Percentiles rank a stretch among this genome's conserved stretches.
phyloP scores from a whole-genome alignment of 2,329 filamentous ascomycete species.

The Ophiostoma novo-ulmi region DNA sequence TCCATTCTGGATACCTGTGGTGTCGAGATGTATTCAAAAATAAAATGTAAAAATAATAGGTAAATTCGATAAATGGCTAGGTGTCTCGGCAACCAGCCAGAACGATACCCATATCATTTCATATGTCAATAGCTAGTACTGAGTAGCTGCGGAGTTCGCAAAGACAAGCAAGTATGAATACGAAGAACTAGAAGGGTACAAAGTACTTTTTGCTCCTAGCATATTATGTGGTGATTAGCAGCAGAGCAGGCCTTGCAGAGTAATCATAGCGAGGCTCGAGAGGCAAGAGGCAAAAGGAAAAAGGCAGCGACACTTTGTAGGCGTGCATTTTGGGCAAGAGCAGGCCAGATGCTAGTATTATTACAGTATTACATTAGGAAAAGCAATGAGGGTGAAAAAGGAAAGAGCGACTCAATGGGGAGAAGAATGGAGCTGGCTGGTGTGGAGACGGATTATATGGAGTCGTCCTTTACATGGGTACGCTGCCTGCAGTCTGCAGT shows the following conservation, averaged over 20 bases:
- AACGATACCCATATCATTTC: not conserved
- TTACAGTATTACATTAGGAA: not conserved
- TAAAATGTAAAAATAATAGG: not conserved
- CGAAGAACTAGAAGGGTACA: not conserved
- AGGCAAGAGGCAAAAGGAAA: not conserved
- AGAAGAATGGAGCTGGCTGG: conserved; percentile 14
- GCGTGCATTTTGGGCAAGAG: no score
- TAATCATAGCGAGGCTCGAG: no score
- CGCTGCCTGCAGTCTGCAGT: not conserved
- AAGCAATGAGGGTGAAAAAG: not conserved
- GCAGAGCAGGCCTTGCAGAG: no score
- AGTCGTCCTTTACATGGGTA: conserved; percentile 6
- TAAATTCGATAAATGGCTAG: conserved; percentile 10
- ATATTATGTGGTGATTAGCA: no score
- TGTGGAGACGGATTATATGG: conserved; percentile 6
- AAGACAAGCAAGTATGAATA: not conserved
- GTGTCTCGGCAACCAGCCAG: conserved; percentile 7
- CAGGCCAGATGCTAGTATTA: no score
- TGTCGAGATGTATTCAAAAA: conserved; percentile 3
- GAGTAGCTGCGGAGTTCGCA: not conserved
- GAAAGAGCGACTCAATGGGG: conserved; percentile 13
- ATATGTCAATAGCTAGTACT: not conserved
- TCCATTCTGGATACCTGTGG: not conserved
- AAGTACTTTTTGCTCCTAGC: not conserved
- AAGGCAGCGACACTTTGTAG: no score